Conservation (phyloP, 257 asterid species). For the Solanum acaule region DNA sequence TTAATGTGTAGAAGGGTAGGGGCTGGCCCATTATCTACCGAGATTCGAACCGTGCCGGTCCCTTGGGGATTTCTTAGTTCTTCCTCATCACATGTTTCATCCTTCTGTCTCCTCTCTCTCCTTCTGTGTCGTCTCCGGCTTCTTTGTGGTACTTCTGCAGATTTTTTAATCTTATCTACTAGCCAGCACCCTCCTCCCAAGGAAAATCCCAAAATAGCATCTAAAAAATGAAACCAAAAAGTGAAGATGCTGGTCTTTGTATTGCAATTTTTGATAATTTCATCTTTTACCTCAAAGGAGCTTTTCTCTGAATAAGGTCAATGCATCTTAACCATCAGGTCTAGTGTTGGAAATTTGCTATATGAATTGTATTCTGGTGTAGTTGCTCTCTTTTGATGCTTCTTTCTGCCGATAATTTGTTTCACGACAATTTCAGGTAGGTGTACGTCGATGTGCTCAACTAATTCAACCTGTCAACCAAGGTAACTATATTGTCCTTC, state of each 20-base stretch:
- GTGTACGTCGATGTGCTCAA: conserved; percentile 14
- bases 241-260: background rate
- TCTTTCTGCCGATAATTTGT: background rate
- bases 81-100: background rate
- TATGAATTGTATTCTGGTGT: background rate
- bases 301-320: background rate
- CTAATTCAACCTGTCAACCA: conserved; percentile 17
- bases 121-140: background rate
- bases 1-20: background rate
- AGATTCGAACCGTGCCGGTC: background rate
- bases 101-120: background rate
- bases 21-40: background rate
- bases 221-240: background rate
- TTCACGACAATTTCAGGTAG: conserved; percentile 6
- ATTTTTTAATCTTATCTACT: background rate
- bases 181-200: background rate
- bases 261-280: background rate
- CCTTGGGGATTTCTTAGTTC: background rate
- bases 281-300: background rate
- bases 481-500: conserved; percentile 7
- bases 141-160: background rate
- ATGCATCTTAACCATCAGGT: background rate
- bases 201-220: background rate
- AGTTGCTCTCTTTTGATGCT: background rate
- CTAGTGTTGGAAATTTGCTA: background rate